phyloP scores from a whole-genome alignment of 495 filamentous ascomycete genomes.

The Lepraria neglecta region DNA sequence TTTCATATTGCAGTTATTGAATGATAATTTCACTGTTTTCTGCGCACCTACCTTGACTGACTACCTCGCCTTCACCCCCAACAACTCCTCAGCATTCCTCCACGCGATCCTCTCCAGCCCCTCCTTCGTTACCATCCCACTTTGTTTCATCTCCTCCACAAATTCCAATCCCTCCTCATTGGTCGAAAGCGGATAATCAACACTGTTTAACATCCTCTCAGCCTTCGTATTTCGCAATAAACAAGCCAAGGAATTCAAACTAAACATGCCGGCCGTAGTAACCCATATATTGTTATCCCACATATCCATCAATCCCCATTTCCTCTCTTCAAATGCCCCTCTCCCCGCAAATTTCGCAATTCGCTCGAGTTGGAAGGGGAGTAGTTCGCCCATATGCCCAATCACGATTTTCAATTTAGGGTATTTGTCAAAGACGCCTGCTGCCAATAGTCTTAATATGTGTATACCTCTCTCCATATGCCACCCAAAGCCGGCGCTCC shows the following conservation, averaged over 20 bases:
- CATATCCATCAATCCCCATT: background rate
- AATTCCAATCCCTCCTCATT: conserved; percentile 6
- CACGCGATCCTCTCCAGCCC: background rate
- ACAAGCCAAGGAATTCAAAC: background rate
- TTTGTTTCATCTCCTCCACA: background rate
- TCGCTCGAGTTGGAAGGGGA: conserved; percentile 2
- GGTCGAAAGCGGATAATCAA: conserved; percentile 5
- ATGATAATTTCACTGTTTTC: too few relatives aligned
- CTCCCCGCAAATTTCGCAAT: background rate
- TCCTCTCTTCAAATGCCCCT: background rate
- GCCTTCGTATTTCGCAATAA: background rate
- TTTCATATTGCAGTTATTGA: too few relatives aligned
- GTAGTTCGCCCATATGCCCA: conserved; percentile 12
- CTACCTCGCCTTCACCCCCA: background rate
- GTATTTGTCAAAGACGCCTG: conserved; percentile 45
- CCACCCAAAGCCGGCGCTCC: conserved; percentile 40
- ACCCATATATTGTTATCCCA: conserved; percentile 9
- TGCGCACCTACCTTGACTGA: too few relatives aligned
- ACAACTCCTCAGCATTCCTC: background rate
- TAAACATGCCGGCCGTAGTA: conserved; percentile 9
- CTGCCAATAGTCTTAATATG: conserved; percentile 38
- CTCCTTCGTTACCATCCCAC: conserved; percentile 1
- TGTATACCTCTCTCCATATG: conserved; percentile 44
- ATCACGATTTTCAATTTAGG: conserved; percentile 42
- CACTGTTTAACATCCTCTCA: conserved; percentile 3